Base-by-base conservation (phyloP, 192 early-diverging fungal genomes). In the Diversispora eburnea region DNA sequence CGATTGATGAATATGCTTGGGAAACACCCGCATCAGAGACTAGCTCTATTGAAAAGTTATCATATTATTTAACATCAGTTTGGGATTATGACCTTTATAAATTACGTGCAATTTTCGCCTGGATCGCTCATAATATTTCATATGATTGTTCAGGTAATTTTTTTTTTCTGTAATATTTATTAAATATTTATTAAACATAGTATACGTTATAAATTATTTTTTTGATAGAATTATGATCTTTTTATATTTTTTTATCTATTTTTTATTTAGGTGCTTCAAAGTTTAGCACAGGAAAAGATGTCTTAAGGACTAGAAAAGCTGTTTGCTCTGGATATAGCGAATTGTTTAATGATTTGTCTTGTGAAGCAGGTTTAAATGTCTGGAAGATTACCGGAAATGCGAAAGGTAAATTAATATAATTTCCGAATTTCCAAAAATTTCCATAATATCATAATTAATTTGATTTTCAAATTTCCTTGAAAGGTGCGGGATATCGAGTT, bases 321-420 rank as follows among this genome's bases (percentile, higher is more conserved):
- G 86, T 88, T 61, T 87, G 86, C 61, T 86, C 82, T 58, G 86
- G 87, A 33, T 88, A 88, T 75, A 56, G 82, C 39, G 80, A 83
- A 39, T 68, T 88, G 43, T 88, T 84, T 74, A 51, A 84, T 65
- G 83, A 79, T 15, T 77, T 88, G n/a, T 81, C 84, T 15, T 68
- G 74, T 65, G 79, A 79, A n/a, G 78, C 86, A 46, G 77, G 72
- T 15, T 72, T 88, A 12, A 19, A 76, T 42, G 80, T 77, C 10
- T 67, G 78, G 59, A 81, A 83, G 62, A 72, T 87, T 17, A 77
- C 72, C 58, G 87, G 87, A 39, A 74, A 76, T 41, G 84, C 87
- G 3, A 86, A 82, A 69, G 86, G 84, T 66, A 78, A 76, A 12
- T 77, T 54, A 10, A 10, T 54, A 17, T 54, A 58, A 8, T 19